A percentile compares a stretch with the other conserved stretches of the same genome.
These are phyloP conservation scores for Oryza coarctata DNA, from an alignment of 176 grass and related monocot genomes.

Conservation along the genomic window DNA sequence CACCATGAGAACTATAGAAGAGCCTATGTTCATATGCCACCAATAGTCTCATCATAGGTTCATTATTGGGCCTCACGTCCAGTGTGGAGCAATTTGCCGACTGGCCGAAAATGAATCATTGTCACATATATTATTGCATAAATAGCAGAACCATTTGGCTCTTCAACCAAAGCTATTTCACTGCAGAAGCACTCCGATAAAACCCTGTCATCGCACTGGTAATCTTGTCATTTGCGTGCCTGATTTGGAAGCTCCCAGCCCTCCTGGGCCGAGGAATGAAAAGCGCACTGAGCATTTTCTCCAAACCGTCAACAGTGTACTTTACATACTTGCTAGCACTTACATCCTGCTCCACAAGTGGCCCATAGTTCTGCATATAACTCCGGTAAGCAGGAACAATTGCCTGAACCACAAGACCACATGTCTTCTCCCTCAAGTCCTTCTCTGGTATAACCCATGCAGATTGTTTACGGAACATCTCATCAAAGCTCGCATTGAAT, in stretches of 20 bases:
- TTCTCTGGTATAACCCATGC: constrained; percentile 86
- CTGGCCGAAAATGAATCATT: constrained; percentile 10
- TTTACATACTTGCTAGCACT: constrained; percentile 76
- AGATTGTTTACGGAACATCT: constrained; percentile 73
- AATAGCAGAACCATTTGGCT: constrained; percentile 10
- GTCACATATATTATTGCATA: constrained; percentile 3
- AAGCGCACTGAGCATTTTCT: constrained; percentile 72
- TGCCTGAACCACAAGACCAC: constrained; percentile 65
- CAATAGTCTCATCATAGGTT: neutral
- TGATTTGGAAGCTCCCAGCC: constrained; percentile 72
- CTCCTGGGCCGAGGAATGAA: constrained; percentile 56
- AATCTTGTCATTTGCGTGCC: constrained; percentile 62
- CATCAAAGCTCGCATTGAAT: constrained; percentile 85
- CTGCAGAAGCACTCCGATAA: constrained; percentile 67
- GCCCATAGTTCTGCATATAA: constrained; percentile 97
- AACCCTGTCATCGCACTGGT: constrained; percentile 42
- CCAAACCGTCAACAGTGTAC: constrained; percentile 72
- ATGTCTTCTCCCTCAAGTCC: constrained; percentile 69
- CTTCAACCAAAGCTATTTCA: constrained; percentile 51
- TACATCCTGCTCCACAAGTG: constrained; percentile 82
- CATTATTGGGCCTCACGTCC: constrained; percentile 15
- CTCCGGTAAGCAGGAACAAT: constrained; percentile 86
- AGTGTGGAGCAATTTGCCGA: neutral
- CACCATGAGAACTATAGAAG: constrained; percentile 7
- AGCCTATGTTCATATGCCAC: constrained; percentile 31